Evolutionary conservation across 106 monocot genomes (phyloP).

Genomic region (Dendrobium chrysotoxum): DNA sequence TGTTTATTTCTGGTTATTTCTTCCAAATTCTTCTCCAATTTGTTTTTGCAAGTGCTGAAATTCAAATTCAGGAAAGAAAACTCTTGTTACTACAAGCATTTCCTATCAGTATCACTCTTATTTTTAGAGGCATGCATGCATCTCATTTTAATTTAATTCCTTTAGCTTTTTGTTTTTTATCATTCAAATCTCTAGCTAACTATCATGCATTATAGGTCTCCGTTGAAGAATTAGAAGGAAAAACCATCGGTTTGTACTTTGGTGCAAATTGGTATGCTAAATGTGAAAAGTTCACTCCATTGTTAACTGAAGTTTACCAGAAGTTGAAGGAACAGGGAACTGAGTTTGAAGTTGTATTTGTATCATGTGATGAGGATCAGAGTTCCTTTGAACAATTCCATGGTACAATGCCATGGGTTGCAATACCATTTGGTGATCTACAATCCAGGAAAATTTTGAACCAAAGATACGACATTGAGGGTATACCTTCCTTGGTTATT

Average conservation of each 20-base stretch:
- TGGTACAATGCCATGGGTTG: slow-evolving; percentile 42
- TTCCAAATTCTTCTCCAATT: no score
- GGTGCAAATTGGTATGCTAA: slow-evolving; percentile 45
- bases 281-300: slow-evolving; percentile 44
- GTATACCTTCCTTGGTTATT: slow-evolving; percentile 41
- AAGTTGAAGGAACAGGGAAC: slow-evolving; percentile 27
- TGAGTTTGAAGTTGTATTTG: slow-evolving; percentile 37
- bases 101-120: no score
- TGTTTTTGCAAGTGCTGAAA: no score
- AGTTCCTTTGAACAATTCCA: slow-evolving; percentile 42
- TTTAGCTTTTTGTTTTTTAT: neutral
- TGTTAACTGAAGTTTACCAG: slow-evolving; percentile 27
- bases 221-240: slow-evolving; percentile 29
- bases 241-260: slow-evolving; percentile 40
- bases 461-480: slow-evolving; percentile 35
- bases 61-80: no score
- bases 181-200: no score
- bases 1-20: no score
- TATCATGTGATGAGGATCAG: slow-evolving; percentile 51
- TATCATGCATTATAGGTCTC: slow-evolving; percentile 21
- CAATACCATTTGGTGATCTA: slow-evolving; percentile 38
- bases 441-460: slow-evolving; percentile 29
- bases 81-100: no score
- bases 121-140: no score
- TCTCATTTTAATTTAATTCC: no score